Conservation (phyloP, 371 early-diverging fungal genomes). For the Entomophthora muscae region DNA sequence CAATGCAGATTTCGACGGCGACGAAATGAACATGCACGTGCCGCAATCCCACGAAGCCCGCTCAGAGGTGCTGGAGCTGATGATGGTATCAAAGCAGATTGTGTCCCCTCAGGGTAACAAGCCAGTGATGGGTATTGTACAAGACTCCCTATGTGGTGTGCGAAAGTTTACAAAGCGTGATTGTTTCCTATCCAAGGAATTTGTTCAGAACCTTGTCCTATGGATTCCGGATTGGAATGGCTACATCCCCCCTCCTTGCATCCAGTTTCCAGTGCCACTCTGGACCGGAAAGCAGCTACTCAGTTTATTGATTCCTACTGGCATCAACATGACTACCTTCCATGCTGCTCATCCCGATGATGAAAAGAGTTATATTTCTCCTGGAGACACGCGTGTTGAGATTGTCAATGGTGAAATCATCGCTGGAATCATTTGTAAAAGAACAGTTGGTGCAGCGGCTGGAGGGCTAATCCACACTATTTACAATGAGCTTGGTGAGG, state of each 20-base stretch:
- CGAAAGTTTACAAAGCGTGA: conserved; percentile 94
- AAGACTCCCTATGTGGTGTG: conserved; percentile 96
- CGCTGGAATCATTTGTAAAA: conserved; percentile 94
- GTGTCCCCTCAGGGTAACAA: conserved; percentile 96
- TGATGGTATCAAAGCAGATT: conserved; percentile 96
- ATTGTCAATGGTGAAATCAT: conserved; percentile 91
- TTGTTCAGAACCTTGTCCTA: conserved; percentile 91
- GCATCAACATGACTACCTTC: conserved; percentile 62
- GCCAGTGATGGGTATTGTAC: conserved; percentile 99
- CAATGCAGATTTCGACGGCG: conserved; percentile 99
- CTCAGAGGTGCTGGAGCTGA: conserved; percentile 93
- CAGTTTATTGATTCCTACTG: conserved; percentile 82
- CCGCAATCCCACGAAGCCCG: conserved; percentile 93
- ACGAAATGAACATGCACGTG: conserved; percentile 99
- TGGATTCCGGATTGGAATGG: conserved; percentile 96
- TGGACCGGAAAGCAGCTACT: conserved; percentile 99
- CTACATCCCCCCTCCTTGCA: conserved; percentile 77
- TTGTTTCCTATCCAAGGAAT: conserved; percentile 72
- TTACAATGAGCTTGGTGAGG: conserved; percentile 87
- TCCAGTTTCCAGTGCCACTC: conserved; percentile 87
- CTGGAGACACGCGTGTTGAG: conserved; percentile 81
- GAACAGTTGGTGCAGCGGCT: conserved; percentile 85
- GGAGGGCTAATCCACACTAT: conserved; percentile 95
- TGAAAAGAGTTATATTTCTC: conserved; percentile 60
- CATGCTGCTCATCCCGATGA: conserved; percentile 73